A percentile compares a stretch with the other conserved stretches of the same genome.
These are phyloP conservation scores for Galerina marginata DNA, from an alignment of 768 basidiomycete species.

Conservation along the genomic window DNA sequence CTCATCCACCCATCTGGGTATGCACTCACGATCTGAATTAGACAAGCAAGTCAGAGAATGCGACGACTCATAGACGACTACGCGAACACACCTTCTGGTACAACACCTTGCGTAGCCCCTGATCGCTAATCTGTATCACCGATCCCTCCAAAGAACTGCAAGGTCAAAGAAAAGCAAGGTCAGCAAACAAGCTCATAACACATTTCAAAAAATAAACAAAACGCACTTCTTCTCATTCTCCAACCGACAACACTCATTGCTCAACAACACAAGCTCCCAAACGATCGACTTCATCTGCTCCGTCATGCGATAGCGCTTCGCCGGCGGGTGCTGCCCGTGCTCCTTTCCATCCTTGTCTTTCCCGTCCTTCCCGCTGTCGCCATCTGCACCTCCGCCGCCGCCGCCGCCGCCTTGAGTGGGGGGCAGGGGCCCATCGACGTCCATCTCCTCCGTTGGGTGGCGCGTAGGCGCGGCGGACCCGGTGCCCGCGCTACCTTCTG, in stretches of 20 bases:
- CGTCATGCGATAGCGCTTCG: constrained; percentile 79
- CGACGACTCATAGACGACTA: neutral
- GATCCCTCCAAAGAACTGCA: constrained; percentile 64
- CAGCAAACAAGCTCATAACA: neutral
- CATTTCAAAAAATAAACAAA: too few species aligned
- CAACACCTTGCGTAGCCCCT: constrained; percentile 76
- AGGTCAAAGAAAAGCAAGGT: neutral
- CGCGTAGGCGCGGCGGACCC: constrained; percentile 46
- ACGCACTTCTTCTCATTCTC: constrained; percentile 54
- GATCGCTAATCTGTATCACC: constrained; percentile 77
- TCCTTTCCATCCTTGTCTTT: constrained; percentile 33
- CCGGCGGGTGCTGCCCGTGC: constrained; percentile 64
- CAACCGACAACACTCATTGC: constrained; percentile 79
- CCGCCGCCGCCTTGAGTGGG: constrained; percentile 3
- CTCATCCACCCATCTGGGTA: constrained; percentile 88
- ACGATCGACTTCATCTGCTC: constrained; percentile 81
- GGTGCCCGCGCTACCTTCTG: constrained; percentile 33
- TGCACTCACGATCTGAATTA: constrained; percentile 65
- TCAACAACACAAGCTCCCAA: constrained; percentile 81
- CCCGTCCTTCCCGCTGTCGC: constrained; percentile 9
- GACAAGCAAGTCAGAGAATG: neutral
- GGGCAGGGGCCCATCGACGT: constrained; percentile 34
- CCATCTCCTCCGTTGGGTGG: constrained; percentile 54
- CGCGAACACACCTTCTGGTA: constrained; percentile 70
- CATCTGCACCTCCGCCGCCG: neutral